Conservation (phyloP, 495 filamentous ascomycete genomes). For the Aspergillus bridgeri region DNA sequence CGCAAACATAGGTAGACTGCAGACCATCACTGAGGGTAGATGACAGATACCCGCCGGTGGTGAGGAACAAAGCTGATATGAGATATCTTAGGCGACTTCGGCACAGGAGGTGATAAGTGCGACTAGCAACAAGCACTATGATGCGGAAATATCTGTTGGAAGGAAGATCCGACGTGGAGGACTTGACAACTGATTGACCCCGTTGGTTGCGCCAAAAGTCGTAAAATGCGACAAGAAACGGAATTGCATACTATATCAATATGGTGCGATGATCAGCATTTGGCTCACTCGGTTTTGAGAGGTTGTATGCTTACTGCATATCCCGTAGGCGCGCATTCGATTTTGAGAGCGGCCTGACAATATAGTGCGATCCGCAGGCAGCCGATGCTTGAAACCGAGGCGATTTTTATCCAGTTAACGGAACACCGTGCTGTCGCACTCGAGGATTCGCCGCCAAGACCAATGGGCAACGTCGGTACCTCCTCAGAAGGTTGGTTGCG, state of each 20-base stretch:
- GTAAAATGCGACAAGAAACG: constrained; percentile 42
- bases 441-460: constrained; percentile 8
- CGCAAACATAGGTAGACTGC: constrained; percentile 48
- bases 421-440: constrained; percentile 1
- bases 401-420: constrained; percentile 28
- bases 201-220: constrained; percentile 41
- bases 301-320: constrained; percentile 34
- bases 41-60: constrained; percentile 27
- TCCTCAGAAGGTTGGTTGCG: constrained; percentile 12
- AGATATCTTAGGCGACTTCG: constrained; percentile 31
- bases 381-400: constrained; percentile 24
- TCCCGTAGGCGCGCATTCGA: constrained; percentile 39
- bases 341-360: constrained; percentile 31
- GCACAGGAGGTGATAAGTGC: constrained; percentile 25
- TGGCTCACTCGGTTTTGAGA: neutral
- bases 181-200: constrained; percentile 18
- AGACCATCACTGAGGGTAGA: constrained; percentile 25
- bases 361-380: constrained; percentile 40
- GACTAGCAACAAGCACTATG: constrained; percentile 21
- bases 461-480: constrained; percentile 15
- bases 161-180: constrained; percentile 20
- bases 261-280: constrained; percentile 9
- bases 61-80: constrained; percentile 32
- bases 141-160: constrained; percentile 17
- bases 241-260: constrained; percentile 31